Percentiles rank a stretch among this genome's conserved stretches.
Conservation (phyloP, 2,329 filamentous ascomycete genomes). For the Monosporascus sp. region DNA sequence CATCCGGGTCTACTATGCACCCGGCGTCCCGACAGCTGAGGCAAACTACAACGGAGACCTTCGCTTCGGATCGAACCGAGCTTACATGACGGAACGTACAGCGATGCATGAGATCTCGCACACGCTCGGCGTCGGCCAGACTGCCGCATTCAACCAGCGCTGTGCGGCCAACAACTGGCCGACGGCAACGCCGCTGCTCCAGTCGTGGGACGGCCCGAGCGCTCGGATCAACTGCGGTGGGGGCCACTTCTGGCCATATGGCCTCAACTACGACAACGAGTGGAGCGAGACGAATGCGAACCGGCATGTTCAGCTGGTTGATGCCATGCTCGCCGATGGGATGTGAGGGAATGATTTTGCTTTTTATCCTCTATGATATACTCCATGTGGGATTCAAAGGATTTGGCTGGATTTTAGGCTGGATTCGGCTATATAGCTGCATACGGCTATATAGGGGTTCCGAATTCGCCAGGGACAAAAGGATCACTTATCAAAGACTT, state of each 20-base stretch:
- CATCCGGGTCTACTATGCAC: conserved; percentile 35
- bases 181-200: conserved; percentile 33
- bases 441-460: too few relatives aligned
- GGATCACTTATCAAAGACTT: too few relatives aligned
- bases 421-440: too few relatives aligned
- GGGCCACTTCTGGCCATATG: conserved; percentile 35
- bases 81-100: conserved; percentile 44
- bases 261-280: conserved; percentile 38
- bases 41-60: conserved; percentile 40
- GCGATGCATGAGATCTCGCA: conserved; percentile 44
- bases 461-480: too few relatives aligned
- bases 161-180: conserved; percentile 39
- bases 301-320: conserved; percentile 36
- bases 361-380: too few relatives aligned
- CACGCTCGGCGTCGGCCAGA: conserved; percentile 43
- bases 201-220: conserved; percentile 32
- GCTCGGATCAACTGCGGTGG: conserved; percentile 29
- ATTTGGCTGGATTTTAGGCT: too few relatives aligned
- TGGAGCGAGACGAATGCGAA: conserved; percentile 40
- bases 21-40: conserved; percentile 40
- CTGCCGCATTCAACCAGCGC: conserved; percentile 30
- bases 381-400: too few relatives aligned
- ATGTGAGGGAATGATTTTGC: conserved; percentile 13
- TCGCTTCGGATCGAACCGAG: conserved; percentile 39
- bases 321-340: conserved; percentile 42